Base-by-base conservation (phyloP, 2,329 filamentous ascomycete genomes). In the Alternaria longipes region DNA sequence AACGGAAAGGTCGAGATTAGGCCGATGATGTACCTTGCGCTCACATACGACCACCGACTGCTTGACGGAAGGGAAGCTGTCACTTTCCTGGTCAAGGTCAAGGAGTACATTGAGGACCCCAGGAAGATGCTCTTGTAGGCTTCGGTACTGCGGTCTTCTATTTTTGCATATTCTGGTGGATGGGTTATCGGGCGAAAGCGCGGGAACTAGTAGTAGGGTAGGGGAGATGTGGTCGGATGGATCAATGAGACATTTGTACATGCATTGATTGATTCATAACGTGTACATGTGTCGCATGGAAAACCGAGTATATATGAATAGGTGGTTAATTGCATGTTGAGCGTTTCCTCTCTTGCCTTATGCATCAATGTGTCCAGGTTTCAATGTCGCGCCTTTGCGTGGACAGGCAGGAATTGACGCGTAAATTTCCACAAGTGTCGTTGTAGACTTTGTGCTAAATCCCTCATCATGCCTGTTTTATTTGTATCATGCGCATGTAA, bases 21-120 rank as follows among this genome's bases (percentile, higher is more conserved):
- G 69, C 95, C 95, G 82, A 98, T 99, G 93, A 99, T 99, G 95
- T 98, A 97, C 81, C 87, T 99, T 67, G 95, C 95, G 42, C 86
- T 99, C 62, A 99, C 95, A 14, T 99, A 99, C 78, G 95, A 99
- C 79, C 95, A 99, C 83, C 91, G 95, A 77, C 88, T 99, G 51
- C 85, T 99, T 24, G 95, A 98, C 79, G 95, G 95, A 52, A 89
- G 94, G 78, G 94, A 98, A 83, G 95, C 94, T 47, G 93, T 97
- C 41, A 95, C 94, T 64, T 98, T 98, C 86, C 85, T 98, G 70
- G 91, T 98, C 63, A 97, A 97, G 87, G 81, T 99, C 75, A 98
- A 98, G 88, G 92, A 97, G 80, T 97, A 91, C 78, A 97, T 98
- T 71, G 94, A 98, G 84, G 95, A 98, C 77, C 94, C 94, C 40